Conservation (phyloP, 2,329 filamentous ascomycete genomes). For the Zymoseptoria tritici region DNA sequence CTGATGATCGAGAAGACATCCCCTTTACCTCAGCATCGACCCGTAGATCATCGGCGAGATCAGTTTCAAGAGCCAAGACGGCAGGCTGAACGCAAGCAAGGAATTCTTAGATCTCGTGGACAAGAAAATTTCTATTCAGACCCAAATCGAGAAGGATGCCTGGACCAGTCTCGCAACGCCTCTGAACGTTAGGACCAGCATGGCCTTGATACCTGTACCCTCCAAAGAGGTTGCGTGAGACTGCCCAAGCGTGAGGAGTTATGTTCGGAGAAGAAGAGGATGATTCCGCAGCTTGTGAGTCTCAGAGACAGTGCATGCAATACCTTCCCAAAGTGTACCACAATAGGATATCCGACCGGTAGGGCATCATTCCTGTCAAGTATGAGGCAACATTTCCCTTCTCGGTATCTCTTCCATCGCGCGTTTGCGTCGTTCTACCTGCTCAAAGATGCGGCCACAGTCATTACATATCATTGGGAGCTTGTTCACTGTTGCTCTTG, state of each 20-base stretch:
- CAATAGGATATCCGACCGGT: not conserved
- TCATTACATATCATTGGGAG: not conserved
- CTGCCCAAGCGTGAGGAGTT: not conserved
- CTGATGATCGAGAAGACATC: no score
- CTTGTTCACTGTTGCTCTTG: constrained; percentile 4
- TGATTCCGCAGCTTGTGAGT: not conserved
- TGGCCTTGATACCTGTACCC: not conserved
- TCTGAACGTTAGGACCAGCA: not conserved
- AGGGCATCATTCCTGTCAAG: not conserved
- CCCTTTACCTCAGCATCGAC: no score
- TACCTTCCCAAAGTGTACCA: not conserved
- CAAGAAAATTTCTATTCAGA: not conserved
- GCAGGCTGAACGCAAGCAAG: not conserved
- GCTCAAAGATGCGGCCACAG: not conserved
- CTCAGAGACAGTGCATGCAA: not conserved
- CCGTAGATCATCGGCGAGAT: no score
- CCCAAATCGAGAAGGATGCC: not conserved
- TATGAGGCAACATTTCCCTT: not conserved
- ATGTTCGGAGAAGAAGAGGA: no score
- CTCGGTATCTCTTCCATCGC: not conserved
- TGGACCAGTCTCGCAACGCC: not conserved
- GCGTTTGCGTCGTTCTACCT: not conserved
- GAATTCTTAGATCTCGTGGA: not conserved
- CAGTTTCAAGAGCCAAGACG: no score
- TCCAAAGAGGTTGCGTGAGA: not conserved